These are phyloP conservation scores for Eucalyptus caleyi DNA, from an alignment of 345 rosid genomes.

Conservation along the genomic window DNA sequence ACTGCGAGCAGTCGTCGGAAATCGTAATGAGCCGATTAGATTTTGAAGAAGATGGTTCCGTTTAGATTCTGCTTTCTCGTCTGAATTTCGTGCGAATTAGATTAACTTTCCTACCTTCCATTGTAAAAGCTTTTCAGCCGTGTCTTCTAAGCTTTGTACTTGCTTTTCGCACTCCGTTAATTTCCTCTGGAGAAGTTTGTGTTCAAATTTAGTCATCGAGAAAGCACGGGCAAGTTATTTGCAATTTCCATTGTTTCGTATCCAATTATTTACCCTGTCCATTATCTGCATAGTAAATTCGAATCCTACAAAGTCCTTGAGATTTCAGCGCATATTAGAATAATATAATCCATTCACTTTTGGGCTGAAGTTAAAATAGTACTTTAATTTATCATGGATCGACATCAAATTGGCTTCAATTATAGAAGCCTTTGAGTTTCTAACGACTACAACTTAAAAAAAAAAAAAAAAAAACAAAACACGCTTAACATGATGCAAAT, in stretches of 20 bases:
- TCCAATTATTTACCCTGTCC: neutral
- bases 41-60: neutral
- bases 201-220: neutral
- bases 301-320: neutral
- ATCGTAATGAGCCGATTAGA: neutral
- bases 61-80: neutral
- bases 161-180: neutral
- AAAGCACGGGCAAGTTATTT: neutral
- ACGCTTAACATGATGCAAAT: neutral
- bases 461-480: too few relatives aligned
- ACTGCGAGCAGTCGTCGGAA: neutral
- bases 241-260: neutral
- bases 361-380: neutral
- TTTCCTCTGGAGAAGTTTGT: neutral
- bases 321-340: neutral
- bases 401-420: neutral
- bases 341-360: neutral
- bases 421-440: neutral
- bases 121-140: neutral
- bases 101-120: neutral
- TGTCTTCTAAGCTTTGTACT: neutral
- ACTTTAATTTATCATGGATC: neutral
- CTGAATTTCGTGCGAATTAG: too few relatives aligned
- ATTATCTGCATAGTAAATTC: too few relatives aligned
- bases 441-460: too few relatives aligned